Conservation (phyloP, 345 rosid species). For the Eutrema heterophyllum region DNA sequence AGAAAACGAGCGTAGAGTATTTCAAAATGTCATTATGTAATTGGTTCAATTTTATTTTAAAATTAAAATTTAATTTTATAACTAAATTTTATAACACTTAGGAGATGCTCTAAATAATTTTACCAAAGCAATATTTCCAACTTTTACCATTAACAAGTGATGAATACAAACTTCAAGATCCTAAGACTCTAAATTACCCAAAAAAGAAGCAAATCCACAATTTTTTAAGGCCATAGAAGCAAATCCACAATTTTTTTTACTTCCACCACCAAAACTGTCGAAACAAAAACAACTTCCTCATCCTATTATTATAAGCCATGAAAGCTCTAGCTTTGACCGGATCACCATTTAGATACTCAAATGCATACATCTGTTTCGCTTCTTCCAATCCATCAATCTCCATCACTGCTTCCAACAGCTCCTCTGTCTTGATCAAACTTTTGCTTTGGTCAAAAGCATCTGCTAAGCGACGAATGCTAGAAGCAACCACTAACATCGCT, state of each 20-base stretch:
- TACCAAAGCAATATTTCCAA: neutral
- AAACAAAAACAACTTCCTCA: slow-evolving; percentile 69
- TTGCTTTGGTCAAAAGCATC: slow-evolving; percentile 68
- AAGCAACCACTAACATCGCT: slow-evolving; percentile 67
- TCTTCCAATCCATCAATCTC: slow-evolving; percentile 88
- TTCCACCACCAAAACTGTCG: slow-evolving; percentile 97
- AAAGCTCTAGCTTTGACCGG: slow-evolving; percentile 87
- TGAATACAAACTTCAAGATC: neutral
- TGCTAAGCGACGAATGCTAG: slow-evolving; percentile 67
- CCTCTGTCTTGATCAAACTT: slow-evolving; percentile 45
- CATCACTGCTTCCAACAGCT: slow-evolving; percentile 71
- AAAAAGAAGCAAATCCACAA: neutral
- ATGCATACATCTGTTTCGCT: slow-evolving; percentile 82
- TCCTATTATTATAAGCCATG: slow-evolving; percentile 66
- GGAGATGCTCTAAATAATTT: no score
- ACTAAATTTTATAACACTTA: no score
- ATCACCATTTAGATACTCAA: slow-evolving; percentile 77
- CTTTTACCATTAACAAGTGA: neutral
- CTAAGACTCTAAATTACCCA: neutral
- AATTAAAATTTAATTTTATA: no score
- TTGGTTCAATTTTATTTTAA: no score
- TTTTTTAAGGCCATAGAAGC: neutral
- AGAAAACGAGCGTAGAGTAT: no score
- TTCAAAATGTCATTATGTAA: no score
- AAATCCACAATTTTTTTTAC: slow-evolving; percentile 27